Base-by-base conservation (phyloP, 768 basidiomycete species). In the Hygrocybe punicea region DNA sequence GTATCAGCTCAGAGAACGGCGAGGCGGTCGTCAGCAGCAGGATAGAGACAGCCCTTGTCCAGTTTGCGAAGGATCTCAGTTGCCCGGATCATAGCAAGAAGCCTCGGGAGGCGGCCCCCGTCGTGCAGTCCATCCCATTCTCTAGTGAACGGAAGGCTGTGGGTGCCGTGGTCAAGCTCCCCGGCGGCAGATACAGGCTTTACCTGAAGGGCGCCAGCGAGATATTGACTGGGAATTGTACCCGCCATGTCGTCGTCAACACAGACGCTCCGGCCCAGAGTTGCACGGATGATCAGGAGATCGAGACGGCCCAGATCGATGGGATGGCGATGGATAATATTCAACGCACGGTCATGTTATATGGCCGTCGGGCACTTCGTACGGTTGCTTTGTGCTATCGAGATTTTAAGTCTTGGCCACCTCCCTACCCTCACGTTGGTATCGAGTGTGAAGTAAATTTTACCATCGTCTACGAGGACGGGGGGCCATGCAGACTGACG, bases 151-250 rank as follows among this genome's bases (percentile, higher is more conserved):
- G 87, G 60, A 92, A 92, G 73, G 83, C 86, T n/a, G 90, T 90
- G 87, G 95, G 91, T 40, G 90, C 91, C 55, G 91, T 97, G 21
- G 80, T 98, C 60, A 77, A 76, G 67, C 69, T 83, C 9, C 66
- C 79, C 45, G 84, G 83, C 9, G 67, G 66, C 17, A 59, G 65
- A 11, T 85, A 78, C 63, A 83, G 96, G 40, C 72, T 93, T 2
- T 89, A 89, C 69, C 69, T 94, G 67, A 98, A 98, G 75, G 97
- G 96, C 21, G 96, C 97, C 4, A 89, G 86, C 63, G 97, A 99
- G 71, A 91, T 98, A 58, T 78, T 98, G 44, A 86, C 87, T 45
- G 89, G 86, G 76, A 77, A 81, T 56, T 94, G 91, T 67, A 79
- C 67, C 5, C 71, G 72, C 8, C 89, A 96, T 67, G 56, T 63